phyloP scores from a whole-genome alignment of 2,329 filamentous ascomycete genomes.

The Magnaporthales sp. region DNA sequence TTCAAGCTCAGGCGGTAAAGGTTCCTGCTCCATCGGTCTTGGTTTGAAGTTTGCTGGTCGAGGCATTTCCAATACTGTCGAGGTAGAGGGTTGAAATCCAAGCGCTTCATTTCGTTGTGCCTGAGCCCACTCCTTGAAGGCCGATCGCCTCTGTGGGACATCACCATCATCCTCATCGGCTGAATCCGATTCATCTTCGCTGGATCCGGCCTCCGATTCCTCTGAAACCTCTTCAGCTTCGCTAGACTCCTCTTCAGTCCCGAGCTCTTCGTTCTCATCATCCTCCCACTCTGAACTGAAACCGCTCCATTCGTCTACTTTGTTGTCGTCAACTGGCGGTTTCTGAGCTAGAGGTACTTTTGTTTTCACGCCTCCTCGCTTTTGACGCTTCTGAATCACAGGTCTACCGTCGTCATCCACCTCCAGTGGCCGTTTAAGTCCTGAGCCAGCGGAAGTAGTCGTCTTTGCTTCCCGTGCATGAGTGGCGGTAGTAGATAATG shows the following conservation, averaged over 20 bases:
- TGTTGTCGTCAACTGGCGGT: constrained; percentile 26
- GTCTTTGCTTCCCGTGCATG: neutral
- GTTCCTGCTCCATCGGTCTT: constrained; percentile 60
- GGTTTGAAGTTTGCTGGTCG: constrained; percentile 56
- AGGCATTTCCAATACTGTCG: constrained; percentile 40
- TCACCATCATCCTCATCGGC: constrained; percentile 22
- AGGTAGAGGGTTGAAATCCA: constrained; percentile 45
- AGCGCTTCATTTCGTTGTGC: constrained; percentile 61
- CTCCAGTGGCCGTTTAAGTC: constrained; percentile 80
- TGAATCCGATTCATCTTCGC: constrained; percentile 12
- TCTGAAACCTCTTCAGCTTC: constrained; percentile 24
- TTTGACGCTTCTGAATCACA: constrained; percentile 74
- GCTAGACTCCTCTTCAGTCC: constrained; percentile 13
- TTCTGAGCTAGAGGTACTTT: constrained; percentile 40
- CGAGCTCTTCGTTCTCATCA: constrained; percentile 13
- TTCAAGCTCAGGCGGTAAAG: constrained; percentile 57
- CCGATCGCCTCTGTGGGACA: constrained; percentile 35
- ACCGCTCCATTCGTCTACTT: constrained; percentile 51
- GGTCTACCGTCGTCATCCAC: constrained; percentile 71
- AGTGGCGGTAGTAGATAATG: neutral
- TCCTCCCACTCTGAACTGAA: constrained; percentile 38
- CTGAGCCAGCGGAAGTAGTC: constrained; percentile 49
- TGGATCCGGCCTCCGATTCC: constrained; percentile 12
- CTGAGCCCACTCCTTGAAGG: constrained; percentile 86
- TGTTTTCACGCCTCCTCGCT: constrained; percentile 52